phyloP scores from a whole-genome alignment of 148 eudicot species.

The Diospyros lotus region DNA sequence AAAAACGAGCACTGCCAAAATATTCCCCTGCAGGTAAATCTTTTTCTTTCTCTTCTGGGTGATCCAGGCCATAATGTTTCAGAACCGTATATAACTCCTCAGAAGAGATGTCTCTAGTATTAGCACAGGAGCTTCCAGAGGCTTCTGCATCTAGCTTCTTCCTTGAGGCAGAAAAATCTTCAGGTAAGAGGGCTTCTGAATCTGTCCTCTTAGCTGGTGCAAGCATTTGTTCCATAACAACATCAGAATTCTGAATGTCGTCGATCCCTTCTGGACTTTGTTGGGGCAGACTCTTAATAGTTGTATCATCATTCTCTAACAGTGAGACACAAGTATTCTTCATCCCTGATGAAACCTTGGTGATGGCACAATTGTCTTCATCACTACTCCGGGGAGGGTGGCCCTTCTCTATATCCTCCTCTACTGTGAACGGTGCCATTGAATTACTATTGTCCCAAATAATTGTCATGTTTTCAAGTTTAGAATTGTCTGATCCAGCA shows the following conservation, averaged over 20 bases:
- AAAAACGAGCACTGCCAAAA: constrained; percentile 55
- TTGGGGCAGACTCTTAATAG: constrained; percentile 9
- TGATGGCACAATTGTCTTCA: not conserved
- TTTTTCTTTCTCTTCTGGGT: constrained; percentile 24
- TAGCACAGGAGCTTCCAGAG: constrained; percentile 16
- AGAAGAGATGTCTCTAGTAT: constrained; percentile 24
- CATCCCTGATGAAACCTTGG: constrained; percentile 6
- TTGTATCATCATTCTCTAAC: constrained; percentile 8
- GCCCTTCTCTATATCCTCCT: constrained; percentile 5
- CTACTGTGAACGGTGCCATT: constrained; percentile 1
- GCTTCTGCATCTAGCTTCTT: constrained; percentile 14
- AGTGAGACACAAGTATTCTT: not conserved
- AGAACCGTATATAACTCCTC: constrained; percentile 40
- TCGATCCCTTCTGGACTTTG: constrained; percentile 9
- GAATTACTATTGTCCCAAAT: constrained; percentile 14
- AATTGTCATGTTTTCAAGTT: constrained; percentile 12
- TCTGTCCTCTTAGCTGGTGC: constrained; percentile 6
- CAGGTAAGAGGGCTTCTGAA: not conserved
- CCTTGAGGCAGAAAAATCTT: not conserved
- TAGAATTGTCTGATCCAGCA: constrained; percentile 10
- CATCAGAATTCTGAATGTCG: constrained; percentile 16
- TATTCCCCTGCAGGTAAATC: constrained; percentile 30
- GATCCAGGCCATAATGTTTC: constrained; percentile 39
- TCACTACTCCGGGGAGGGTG: not conserved
- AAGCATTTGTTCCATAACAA: constrained; percentile 5